phyloP scores from a whole-genome alignment of 164 flowering plant genomes.

The Platanus orientalis region DNA sequence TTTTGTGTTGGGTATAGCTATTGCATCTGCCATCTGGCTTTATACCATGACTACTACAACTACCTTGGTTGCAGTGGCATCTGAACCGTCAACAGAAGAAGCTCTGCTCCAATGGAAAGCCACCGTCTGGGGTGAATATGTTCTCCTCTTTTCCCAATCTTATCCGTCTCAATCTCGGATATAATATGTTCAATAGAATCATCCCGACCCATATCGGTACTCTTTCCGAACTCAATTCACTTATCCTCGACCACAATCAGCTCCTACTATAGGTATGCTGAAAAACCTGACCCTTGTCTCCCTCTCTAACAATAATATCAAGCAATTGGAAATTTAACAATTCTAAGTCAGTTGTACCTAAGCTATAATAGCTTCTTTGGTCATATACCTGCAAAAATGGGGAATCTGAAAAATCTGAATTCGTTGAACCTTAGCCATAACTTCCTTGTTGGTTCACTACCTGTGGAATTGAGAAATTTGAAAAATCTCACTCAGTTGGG shows the following conservation, averaged over 20 bases:
- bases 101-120: conserved; percentile 2
- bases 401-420: not conserved
- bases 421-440: not conserved
- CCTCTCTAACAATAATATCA: not conserved
- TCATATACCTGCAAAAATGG: not conserved
- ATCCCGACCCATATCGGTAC: no score
- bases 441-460: not conserved
- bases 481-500: not conserved
- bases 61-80: no score
- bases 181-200: no score
- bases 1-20: no score
- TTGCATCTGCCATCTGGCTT: no score
- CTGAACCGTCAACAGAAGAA: conserved; percentile 2
- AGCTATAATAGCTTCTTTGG: not conserved
- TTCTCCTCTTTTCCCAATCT: conserved; percentile 4
- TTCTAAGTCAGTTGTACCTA: not conserved
- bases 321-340: not conserved
- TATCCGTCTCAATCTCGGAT: no score
- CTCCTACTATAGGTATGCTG: no score
- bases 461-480: not conserved
- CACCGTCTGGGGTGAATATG: not conserved
- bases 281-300: no score
- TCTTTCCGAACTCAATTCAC: no score
- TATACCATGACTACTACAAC: no score
- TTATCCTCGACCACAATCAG: no score